Conservation (phyloP, 2,329 filamentous ascomycete species). For the Zymoseptoria crescenta region DNA sequence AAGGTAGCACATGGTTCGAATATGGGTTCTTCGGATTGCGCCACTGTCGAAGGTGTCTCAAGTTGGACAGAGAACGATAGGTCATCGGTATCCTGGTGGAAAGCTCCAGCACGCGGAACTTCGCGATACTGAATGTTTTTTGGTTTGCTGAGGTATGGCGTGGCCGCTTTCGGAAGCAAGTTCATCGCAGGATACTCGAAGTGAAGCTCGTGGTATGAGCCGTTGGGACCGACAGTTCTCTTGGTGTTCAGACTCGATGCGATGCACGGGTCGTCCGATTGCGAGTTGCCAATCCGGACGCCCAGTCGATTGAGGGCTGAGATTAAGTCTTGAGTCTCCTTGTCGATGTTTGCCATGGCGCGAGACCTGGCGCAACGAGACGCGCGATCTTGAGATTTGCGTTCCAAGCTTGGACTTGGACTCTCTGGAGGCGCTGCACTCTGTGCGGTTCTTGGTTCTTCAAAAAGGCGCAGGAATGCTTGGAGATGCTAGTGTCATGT, state of each 20-base stretch:
- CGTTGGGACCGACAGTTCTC: background rate
- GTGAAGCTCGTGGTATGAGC: background rate
- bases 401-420: background rate
- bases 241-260: background rate
- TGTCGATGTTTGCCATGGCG: background rate
- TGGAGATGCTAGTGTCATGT: background rate
- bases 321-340: background rate
- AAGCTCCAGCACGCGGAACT: background rate
- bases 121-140: background rate
- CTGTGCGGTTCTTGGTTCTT: no score
- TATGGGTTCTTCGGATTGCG: background rate
- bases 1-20: background rate
- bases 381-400: background rate
- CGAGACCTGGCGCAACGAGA: background rate
- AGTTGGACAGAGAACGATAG: background rate
- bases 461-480: background rate
- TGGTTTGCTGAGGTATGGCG: background rate
- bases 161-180: background rate
- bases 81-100: background rate
- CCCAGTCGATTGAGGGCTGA: background rate
- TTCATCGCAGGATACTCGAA: constrained; percentile 1
- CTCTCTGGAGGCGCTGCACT: background rate
- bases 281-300: background rate
- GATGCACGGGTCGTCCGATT: background rate
- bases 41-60: background rate